Base-by-base conservation (phyloP, 1,284 basidiomycete genomes). In the Schizophyllum amplum region DNA sequence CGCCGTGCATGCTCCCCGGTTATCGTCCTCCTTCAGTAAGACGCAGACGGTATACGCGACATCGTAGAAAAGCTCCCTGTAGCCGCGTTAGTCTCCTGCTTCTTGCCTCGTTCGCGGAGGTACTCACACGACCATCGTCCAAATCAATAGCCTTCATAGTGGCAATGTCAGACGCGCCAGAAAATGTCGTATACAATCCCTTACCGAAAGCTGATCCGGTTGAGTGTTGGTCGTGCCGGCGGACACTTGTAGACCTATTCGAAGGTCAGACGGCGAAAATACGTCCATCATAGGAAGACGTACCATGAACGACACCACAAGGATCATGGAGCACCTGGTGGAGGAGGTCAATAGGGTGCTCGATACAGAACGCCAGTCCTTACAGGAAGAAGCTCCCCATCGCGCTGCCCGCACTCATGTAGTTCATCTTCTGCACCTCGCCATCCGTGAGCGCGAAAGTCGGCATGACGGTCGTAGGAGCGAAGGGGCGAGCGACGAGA, bases 351-450 rank as follows among this genome's bases (percentile, higher is more conserved):
- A 17, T 17, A 42, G 17, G 13, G 7, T 13, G 17, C 33, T 9
- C 7, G 66, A 21, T 75, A 65, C 47, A 51, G 11, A 27, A 9
- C 3, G 17, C 13, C 4, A 42, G 13, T 17, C 11, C 33, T 13
- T 9, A 42, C 33, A 42, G 33, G 33, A 42, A 42, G 33, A 42
- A 42, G 33, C 33, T 42, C 33, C 33, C 33, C 33, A 42, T 42
- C 33, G 33, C 33, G 13, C 13, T 17, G 13, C 33, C 33, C 33
- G 33, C 33, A 17, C 33, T 42, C 33, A 42, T 42, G 33, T 42
- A 17, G 33, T 42, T 42, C 33, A 42, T 42, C 33, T 42, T 9
- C 33, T 4, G 33, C 13, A 42, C 33, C 7, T 42, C 33, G 13
- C 33, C 33, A 42, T 42, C 33, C 13, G 33, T 42, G 33, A 42